These are phyloP conservation scores for Symbiodinium pilosum DNA, from an alignment of 73 alveolate species.

Conservation along the genomic window DNA sequence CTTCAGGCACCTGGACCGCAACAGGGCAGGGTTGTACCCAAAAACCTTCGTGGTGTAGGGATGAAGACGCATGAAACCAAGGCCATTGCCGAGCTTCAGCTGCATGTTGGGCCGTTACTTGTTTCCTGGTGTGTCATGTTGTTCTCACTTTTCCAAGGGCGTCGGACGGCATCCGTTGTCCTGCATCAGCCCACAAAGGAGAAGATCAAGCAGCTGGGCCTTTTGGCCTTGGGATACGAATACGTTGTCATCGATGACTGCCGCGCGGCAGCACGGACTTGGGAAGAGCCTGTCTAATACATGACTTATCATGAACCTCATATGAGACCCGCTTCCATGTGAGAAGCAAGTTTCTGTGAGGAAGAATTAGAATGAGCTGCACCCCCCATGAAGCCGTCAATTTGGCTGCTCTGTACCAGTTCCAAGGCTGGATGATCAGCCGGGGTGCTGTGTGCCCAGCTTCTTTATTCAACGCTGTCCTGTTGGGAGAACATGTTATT, in stretches of 20 bases:
- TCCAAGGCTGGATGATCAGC: slow-evolving; percentile 83
- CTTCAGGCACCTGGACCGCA: slow-evolving; percentile 27
- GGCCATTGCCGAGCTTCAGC: not conserved
- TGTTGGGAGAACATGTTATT: no score
- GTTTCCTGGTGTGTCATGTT: no score
- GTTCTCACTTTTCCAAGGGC: no score
- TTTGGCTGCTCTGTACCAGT: no score
- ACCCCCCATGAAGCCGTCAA: no score
- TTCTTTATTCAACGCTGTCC: not conserved
- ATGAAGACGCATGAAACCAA: not conserved
- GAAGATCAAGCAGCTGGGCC: slow-evolving; percentile 95
- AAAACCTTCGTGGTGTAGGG: no score
- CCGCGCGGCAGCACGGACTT: slow-evolving; percentile 80
- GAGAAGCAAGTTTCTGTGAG: no score
- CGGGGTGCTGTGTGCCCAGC: slow-evolving; percentile 1
- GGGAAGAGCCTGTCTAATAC: not conserved
- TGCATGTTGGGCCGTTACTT: not conserved
- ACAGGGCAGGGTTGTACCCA: no score
- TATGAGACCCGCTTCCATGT: no score
- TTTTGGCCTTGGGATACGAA: slow-evolving; percentile 97
- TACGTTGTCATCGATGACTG: slow-evolving; percentile 98
- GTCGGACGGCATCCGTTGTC: not conserved
- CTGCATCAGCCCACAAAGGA: slow-evolving; percentile 78
- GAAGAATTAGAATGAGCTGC: no score
- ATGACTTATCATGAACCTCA: no score